Percentiles rank a stretch among this genome's conserved stretches.
Evolutionary conservation across 164 flowering plant species (phyloP).

Genomic region (Houttuynia cordata): DNA sequence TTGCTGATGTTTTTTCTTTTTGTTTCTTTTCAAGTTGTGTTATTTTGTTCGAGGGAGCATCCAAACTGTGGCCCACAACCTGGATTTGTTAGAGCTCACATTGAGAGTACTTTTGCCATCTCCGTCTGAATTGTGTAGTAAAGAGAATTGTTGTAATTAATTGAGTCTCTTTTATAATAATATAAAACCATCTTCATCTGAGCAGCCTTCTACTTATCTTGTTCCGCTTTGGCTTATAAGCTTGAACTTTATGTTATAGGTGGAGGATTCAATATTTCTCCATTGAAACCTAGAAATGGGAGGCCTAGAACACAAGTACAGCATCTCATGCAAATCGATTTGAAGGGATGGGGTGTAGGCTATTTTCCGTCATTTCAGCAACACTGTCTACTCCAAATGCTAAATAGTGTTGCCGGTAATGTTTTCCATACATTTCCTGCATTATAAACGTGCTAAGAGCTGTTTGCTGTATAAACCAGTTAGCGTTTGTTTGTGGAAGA

Average conservation of each 20-base stretch:
- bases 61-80: conserved; percentile 93
- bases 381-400: conserved; percentile 88
- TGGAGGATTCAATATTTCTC: conserved; percentile 93
- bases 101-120: conserved; percentile 54
- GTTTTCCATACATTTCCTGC: background rate
- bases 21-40: conserved; percentile 63
- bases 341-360: conserved; percentile 98
- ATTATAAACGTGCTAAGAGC: too few relatives aligned
- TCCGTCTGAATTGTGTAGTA: conserved; percentile 6
- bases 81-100: conserved; percentile 90
- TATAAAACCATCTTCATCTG: background rate
- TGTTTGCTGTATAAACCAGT: background rate
- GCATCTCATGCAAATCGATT: conserved; percentile 97
- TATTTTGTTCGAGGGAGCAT: conserved; percentile 94
- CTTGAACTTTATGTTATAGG: conserved; percentile 31
- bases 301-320: conserved; percentile 90
- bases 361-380: conserved; percentile 85
- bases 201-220: background rate
- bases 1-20: background rate
- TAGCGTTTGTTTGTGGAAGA: too few relatives aligned
- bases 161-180: background rate
- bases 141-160: background rate
- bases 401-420: conserved; percentile 93
- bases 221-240: too few relatives aligned
- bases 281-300: conserved; percentile 82